Evolutionary conservation across 345 rosid species (phyloP), one percentile per base, ranked within the genome.

Genomic region (Gossypium arboreum): DNA sequence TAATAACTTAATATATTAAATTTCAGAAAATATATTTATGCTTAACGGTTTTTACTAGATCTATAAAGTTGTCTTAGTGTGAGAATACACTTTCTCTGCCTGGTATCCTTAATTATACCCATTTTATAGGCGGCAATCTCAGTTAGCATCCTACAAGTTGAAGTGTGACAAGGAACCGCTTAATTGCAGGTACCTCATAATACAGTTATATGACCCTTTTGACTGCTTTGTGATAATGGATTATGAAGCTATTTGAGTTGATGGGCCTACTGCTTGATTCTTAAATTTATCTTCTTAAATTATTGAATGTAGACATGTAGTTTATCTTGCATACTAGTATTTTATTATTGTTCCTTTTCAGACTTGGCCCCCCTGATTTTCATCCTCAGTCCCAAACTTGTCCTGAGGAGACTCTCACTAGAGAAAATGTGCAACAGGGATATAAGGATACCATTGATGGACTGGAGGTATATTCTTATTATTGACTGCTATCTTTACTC

Each of bases 291-390:
- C 66, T 24, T 65, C 20, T 55, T 16, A 66, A 68, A 48, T 18
- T 73, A 17, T 48, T 27, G 63, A 68, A 43, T 3, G n/a, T 15
- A 51, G 55, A 34, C 41, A 4, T 34, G 41, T 34, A 34, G 15
- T 51, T 51, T 71, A 63, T 80, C 22, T 72, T 48, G 54, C 6
- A 51, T 75, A 2, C 44, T 29, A n/a, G 34, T 67, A 45, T 48
- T 76, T 82, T 65, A 25, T 54, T 47, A 13, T 24, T n/a, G 41
- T 78, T 83, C 55, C 12, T 44, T 64, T 20, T 79, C 84, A 95
- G 99, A 81, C 90, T 95, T 73, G 99, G 98, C 71, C 97, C 98
- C 12, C 97, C 99, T 13, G 99, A 95, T 79, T 95, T 83, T 84
- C 91, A 90, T 72, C 99, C 97, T 34, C 99, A 90, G 73, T 87